Percentiles rank a stretch among this genome's conserved stretches.
phyloP scores from a whole-genome alignment of 106 monocot species.

The Chionographis japonica region DNA sequence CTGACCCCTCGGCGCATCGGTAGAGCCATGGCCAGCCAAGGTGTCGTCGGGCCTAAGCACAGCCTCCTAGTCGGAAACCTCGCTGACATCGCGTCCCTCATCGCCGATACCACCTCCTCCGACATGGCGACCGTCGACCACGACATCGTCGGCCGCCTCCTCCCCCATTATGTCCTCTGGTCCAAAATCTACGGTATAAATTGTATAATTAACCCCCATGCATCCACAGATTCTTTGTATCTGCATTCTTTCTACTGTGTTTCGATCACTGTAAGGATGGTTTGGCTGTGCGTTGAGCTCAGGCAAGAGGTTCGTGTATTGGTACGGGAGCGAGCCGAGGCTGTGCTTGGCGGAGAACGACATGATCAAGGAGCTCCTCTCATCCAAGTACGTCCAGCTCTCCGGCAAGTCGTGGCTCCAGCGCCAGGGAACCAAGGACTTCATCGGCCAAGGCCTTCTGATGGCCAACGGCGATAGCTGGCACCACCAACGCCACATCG shows the following conservation, averaged over 20 bases:
- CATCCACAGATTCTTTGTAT: neutral
- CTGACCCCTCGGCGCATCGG: slow-evolving; percentile 50
- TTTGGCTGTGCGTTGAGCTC: neutral
- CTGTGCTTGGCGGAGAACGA: slow-evolving; percentile 83
- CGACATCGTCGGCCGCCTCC: slow-evolving; percentile 75
- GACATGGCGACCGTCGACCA: slow-evolving; percentile 58
- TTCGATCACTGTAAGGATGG: neutral
- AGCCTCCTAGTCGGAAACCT: slow-evolving; percentile 73
- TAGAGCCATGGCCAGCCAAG: slow-evolving; percentile 56
- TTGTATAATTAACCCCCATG: neutral
- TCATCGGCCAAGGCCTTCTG: slow-evolving; percentile 83
- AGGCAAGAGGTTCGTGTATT: slow-evolving; percentile 85
- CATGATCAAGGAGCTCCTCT: slow-evolving; percentile 81
- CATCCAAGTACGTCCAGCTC: slow-evolving; percentile 48
- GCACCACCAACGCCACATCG: slow-evolving; percentile 80
- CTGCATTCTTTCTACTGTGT: neutral
- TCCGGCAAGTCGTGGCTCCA: slow-evolving; percentile 91
- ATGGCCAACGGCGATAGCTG: slow-evolving; percentile 91
- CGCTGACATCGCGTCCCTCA: slow-evolving; percentile 46
- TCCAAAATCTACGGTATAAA: slow-evolving; percentile 61
- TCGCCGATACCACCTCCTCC: slow-evolving; percentile 33
- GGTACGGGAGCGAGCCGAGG: slow-evolving; percentile 92
- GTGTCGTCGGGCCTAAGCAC: slow-evolving; percentile 53
- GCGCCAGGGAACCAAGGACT: slow-evolving; percentile 65
- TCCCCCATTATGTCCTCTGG: slow-evolving; percentile 88